Conservation (phyloP, 1,284 basidiomycete genomes). For the Rhodotorula sp. region DNA sequence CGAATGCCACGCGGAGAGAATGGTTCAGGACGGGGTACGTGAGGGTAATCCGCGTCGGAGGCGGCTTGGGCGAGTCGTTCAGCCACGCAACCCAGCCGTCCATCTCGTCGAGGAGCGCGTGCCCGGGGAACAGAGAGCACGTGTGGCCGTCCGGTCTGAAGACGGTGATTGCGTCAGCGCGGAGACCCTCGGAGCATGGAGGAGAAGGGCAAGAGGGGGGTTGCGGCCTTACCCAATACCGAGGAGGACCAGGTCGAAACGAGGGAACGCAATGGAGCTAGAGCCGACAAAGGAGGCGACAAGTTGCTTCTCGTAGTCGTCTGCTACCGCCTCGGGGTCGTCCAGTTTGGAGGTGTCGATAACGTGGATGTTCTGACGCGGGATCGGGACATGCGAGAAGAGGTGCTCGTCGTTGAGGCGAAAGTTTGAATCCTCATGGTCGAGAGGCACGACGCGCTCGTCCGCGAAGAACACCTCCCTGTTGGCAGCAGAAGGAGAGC, state of each 20-base stretch:
- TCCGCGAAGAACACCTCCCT: slow-evolving; percentile 99
- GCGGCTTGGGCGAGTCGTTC: slow-evolving; percentile 90
- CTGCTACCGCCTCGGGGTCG: slow-evolving; percentile 54
- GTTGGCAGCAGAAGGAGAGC: slow-evolving; percentile 13
- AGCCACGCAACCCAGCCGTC: slow-evolving; percentile 93
- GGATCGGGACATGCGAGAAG: slow-evolving; percentile 81
- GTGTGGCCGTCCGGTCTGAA: slow-evolving; percentile 77
- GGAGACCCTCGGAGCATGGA: not conserved
- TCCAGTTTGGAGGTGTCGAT: slow-evolving; percentile 68
- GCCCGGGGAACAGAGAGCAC: slow-evolving; percentile 89
- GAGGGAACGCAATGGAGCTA: slow-evolving; percentile 86
- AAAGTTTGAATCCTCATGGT: slow-evolving; percentile 91
- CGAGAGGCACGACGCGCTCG: slow-evolving; percentile 90
- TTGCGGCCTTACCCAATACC: slow-evolving; percentile 64
- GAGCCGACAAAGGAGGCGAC: slow-evolving; percentile 84
- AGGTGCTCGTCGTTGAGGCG: slow-evolving; percentile 70
- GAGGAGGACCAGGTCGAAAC: slow-evolving; percentile 90
- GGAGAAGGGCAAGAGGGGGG: not conserved
- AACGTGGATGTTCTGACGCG: slow-evolving; percentile 73
- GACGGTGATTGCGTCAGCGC: not conserved
- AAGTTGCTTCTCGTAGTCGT: slow-evolving; percentile 86
- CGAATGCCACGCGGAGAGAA: slow-evolving; percentile 70
- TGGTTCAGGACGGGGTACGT: slow-evolving; percentile 92
- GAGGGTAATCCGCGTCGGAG: slow-evolving; percentile 82
- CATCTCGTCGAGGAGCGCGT: slow-evolving; percentile 76